Percentiles rank a stretch among this genome's conserved stretches.
Evolutionary conservation across 2,329 filamentous ascomycete genomes (phyloP).

Genomic region (Fusarium sp.): DNA sequence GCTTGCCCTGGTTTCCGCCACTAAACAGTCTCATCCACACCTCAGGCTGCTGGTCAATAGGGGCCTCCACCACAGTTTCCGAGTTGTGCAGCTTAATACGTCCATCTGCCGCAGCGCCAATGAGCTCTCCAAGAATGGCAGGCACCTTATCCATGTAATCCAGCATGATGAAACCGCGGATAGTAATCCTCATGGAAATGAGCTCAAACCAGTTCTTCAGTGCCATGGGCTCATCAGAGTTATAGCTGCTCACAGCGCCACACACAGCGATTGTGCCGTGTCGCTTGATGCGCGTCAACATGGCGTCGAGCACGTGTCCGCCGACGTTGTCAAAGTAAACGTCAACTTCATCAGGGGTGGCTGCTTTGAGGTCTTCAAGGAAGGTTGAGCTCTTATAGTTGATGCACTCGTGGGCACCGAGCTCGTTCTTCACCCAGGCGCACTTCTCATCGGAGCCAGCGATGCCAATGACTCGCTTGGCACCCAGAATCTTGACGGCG

Average conservation of each 20-base stretch:
- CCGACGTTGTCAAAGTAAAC: constrained; percentile 48
- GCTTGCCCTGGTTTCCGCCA: constrained; percentile 45
- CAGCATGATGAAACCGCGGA: constrained; percentile 46
- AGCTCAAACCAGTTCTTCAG: constrained; percentile 47
- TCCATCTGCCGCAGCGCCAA: constrained; percentile 44
- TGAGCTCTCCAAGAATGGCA: constrained; percentile 41
- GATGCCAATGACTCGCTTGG: constrained; percentile 47
- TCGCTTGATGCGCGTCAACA: constrained; percentile 46
- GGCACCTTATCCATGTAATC: constrained; percentile 47
- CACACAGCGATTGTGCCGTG: constrained; percentile 43
- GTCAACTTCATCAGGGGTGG: constrained; percentile 44
- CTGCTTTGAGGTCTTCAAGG: constrained; percentile 42
- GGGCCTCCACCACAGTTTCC: constrained; percentile 43
- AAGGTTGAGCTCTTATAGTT: constrained; percentile 49
- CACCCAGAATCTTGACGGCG: constrained; percentile 43
- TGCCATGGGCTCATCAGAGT: constrained; percentile 44
- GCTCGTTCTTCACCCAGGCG: constrained; percentile 42
- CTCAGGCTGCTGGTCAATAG: constrained; percentile 44
- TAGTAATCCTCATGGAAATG: constrained; percentile 41
- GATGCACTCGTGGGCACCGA: constrained; percentile 45
- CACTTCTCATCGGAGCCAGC: constrained; percentile 46
- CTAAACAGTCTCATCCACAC: constrained; percentile 45
- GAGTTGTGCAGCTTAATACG: constrained; percentile 41
- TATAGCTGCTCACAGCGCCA: constrained; percentile 43
- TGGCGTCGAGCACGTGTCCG: constrained; percentile 42